Evolutionary conservation across 495 filamentous ascomycete species (phyloP).

Genomic region (Neurospora discreta): DNA sequence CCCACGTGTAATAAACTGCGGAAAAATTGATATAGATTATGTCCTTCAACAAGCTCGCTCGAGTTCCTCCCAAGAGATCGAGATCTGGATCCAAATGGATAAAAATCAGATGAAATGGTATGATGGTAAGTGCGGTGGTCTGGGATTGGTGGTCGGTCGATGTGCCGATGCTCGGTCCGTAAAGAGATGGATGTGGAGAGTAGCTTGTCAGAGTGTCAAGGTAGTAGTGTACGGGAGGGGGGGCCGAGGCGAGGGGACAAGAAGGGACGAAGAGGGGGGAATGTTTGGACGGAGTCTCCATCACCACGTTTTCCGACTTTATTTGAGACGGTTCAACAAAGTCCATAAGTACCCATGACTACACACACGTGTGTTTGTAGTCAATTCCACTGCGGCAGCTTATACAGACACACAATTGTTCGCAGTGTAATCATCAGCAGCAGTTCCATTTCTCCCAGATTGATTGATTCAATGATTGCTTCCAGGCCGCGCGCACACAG

Average conservation of each 20-base stretch:
- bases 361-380: neutral
- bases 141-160: neutral
- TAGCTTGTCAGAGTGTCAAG: neutral
- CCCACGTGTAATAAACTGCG: neutral
- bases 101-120: neutral
- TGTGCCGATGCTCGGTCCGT: neutral
- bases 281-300: neutral
- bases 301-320: neutral
- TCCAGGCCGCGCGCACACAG: neutral
- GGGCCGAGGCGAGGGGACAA: neutral
- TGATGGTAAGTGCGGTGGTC: neutral
- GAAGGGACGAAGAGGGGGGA: neutral
- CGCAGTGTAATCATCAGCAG: neutral
- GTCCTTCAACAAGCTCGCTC: neutral
- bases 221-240: neutral
- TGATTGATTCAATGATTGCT: neutral
- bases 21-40: neutral
- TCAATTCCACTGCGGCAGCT: neutral
- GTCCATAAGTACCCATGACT: neutral
- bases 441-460: neutral
- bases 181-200: neutral
- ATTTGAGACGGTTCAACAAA: neutral
- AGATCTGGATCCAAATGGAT: neutral
- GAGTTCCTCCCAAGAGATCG: neutral
- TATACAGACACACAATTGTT: neutral